phyloP scores from a whole-genome alignment of 139 green algal genomes.

The Micractinium conductrix region DNA sequence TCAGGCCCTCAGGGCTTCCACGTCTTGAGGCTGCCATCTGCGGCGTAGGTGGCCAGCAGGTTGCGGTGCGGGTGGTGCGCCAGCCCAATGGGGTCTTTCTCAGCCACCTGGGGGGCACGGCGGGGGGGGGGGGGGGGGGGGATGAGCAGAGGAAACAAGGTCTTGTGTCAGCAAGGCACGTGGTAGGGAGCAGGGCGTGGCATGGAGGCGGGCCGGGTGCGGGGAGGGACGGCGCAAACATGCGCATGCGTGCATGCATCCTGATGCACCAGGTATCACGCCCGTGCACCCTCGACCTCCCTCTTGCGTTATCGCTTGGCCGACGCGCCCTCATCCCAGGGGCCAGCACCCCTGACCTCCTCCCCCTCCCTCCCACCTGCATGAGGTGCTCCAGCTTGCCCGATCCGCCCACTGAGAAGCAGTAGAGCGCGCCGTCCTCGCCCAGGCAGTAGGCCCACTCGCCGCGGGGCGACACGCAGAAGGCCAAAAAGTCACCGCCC shows the following conservation, averaged over 20 bases:
- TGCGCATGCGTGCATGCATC: no score
- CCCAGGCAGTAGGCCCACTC: constrained; percentile 92
- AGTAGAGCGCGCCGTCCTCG: constrained; percentile 87
- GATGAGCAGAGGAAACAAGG: no score
- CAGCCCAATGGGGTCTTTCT: constrained; percentile 90
- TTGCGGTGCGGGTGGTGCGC: constrained; percentile 94
- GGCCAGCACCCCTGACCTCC: neutral
- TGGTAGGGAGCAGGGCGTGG: no score
- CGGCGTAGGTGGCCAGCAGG: constrained; percentile 87
- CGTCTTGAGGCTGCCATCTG: constrained; percentile 84
- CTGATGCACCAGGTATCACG: no score
- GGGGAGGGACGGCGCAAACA: no score
- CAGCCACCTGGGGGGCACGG: constrained; percentile 49
- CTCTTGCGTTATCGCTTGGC: no score
- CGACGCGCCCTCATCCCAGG: no score
- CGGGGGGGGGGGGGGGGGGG: neutral
- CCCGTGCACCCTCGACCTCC: no score
- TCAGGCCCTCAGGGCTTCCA: constrained; percentile 66
- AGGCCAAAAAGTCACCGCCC: constrained; percentile 41
- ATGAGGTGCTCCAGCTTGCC: constrained; percentile 92
- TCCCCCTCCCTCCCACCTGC: constrained; percentile 46
- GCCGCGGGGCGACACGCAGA: constrained; percentile 76
- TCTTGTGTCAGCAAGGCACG: no score
- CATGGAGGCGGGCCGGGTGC: no score
- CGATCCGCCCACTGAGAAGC: constrained; percentile 59